Evolutionary conservation across 768 basidiomycete species (phyloP).

Genomic region (Crassisporium funariophilum): DNA sequence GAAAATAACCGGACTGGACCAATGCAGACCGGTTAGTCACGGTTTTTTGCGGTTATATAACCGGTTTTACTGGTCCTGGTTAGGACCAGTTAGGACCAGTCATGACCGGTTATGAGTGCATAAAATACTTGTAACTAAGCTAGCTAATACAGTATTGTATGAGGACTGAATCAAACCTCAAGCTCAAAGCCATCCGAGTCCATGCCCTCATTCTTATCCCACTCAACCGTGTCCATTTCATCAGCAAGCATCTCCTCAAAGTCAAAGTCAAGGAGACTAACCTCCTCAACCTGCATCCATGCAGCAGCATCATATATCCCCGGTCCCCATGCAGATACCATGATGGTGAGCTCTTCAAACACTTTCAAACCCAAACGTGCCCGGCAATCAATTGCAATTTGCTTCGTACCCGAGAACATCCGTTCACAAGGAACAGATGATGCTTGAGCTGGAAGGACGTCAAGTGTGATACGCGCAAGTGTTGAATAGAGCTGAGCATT

Average conservation of each 20-base stretch:
- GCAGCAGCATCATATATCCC: conserved; percentile 7
- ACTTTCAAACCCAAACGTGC: conserved; percentile 1
- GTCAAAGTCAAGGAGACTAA: conserved; percentile 7
- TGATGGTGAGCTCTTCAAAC: conserved; percentile 12
- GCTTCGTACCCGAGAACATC: conserved; percentile 11
- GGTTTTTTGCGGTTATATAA: background rate
- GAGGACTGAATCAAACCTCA: no score
- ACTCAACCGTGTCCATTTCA: conserved; percentile 5
- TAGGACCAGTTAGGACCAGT: background rate
- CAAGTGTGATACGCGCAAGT: conserved; percentile 6
- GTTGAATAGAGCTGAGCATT: conserved; percentile 7
- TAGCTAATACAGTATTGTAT: no score
- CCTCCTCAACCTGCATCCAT: conserved; percentile 13
- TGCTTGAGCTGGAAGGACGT: conserved; percentile 9
- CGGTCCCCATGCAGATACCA: conserved; percentile 11
- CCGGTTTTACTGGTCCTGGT: background rate
- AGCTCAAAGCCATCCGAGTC: conserved; percentile 1
- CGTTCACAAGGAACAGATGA: conserved; percentile 9
- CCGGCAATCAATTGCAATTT: conserved; percentile 8
- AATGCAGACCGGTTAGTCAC: background rate
- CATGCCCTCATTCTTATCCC: conserved; percentile 3
- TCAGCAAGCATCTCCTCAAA: conserved; percentile 12
- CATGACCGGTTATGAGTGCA: no score
- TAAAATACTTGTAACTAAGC: no score
- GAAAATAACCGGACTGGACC: background rate